Base-by-base conservation (phyloP, 495 filamentous ascomycete genomes). In the Terfezia claveryi region DNA sequence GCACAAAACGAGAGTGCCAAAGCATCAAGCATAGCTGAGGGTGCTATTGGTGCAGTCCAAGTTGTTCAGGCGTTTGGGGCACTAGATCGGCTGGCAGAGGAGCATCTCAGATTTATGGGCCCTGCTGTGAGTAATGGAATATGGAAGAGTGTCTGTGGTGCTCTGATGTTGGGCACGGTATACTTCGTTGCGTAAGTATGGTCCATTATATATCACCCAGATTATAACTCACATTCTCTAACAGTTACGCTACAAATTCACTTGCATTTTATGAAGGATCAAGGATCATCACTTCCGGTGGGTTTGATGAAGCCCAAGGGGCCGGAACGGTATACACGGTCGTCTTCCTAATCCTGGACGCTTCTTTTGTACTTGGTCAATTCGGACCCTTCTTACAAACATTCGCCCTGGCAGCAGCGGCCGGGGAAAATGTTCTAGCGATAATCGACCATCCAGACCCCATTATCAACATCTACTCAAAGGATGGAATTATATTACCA, bases 61-160 rank as follows among this genome's bases (percentile, higher is more conserved):
- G 71, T 72, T 1, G 74, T 80, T 0, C 69, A 77, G 49, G 73
- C 77, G 2, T 74, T 77, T 50, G 70, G 70, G 53, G 75, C 73
- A 0, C 66, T 71, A 32, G 62, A 63, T 1, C 46, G 57, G 3
- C 59, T 78, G 8, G 62, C 66, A 8, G 55, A 60, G 11, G 68
- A 68, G n/a, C 73, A 76, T 51, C 37, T 57, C 10, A 66, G 49
- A 8, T 64, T 59, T 32, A 62, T 72, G 36, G 32, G 49, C 2
- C 37, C 49, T 5, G 67, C 67, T 3, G 57, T 68, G 1, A 12
- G 36, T 7, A 50, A 38, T 44, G 59, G 70, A 16, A 32, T 65
- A 37, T 55, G 60, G 46, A 62, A 70, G 64, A 56, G 65, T 50
- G 36, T 69, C 14, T 51, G 59, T 5, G 61, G 62, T 14, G 70